These are phyloP conservation scores for carrot (Daucus carota) DNA, from an alignment of 129 eudicot species.

Conservation along the genomic window DNA sequence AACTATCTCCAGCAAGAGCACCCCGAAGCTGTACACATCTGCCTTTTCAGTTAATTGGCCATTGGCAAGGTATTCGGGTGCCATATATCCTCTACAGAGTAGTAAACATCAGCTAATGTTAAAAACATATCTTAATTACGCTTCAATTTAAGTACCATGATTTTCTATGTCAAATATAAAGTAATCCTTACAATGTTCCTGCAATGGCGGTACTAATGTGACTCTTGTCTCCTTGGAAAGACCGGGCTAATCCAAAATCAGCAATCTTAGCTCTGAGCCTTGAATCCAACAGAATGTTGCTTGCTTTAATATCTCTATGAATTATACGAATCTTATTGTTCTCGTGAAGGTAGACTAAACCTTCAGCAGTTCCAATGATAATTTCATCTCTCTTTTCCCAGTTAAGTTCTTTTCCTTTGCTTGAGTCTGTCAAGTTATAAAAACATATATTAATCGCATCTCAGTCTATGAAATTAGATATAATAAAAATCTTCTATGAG, in stretches of 20 bases:
- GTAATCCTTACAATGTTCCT: slow-evolving; percentile 63
- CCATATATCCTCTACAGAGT: slow-evolving; percentile 55
- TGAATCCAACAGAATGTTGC: slow-evolving; percentile 69
- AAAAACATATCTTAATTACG: neutral
- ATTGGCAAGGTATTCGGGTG: slow-evolving; percentile 74
- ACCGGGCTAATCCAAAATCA: slow-evolving; percentile 91
- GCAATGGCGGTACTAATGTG: slow-evolving; percentile 89
- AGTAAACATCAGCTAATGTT: neutral
- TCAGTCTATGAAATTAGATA: neutral
- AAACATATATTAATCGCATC: neutral
- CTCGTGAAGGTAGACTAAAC: slow-evolving; percentile 89
- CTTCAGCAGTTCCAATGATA: slow-evolving; percentile 63
- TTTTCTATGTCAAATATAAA: neutral
- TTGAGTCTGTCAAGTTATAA: slow-evolving; percentile 35
- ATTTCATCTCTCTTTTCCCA: slow-evolving; percentile 75
- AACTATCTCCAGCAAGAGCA: slow-evolving; percentile 61
- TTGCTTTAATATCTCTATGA: slow-evolving; percentile 79
- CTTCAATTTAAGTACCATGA: neutral
- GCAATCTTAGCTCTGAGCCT: slow-evolving; percentile 79
- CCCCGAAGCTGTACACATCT: slow-evolving; percentile 75
- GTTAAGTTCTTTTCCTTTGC: slow-evolving; percentile 49
- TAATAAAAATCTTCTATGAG: neutral
- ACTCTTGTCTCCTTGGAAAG: slow-evolving; percentile 83
- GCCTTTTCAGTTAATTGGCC: slow-evolving; percentile 68
- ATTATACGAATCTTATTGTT: slow-evolving; percentile 54